Base-by-base conservation (phyloP, 2,329 filamentous ascomycete species). In the Xylaria sp. region DNA sequence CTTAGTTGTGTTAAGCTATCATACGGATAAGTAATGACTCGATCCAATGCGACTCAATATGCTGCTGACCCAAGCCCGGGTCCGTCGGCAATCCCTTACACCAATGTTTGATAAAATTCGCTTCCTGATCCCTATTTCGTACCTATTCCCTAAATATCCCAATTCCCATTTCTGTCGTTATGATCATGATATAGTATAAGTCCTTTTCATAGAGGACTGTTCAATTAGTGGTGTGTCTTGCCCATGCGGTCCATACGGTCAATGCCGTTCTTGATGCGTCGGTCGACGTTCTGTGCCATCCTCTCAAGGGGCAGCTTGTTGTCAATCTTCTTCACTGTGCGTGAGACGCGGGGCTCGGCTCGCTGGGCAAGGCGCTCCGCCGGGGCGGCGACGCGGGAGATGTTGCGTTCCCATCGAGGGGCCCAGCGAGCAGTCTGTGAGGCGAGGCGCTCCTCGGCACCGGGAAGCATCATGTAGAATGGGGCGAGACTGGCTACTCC, bases 381-480 rank as follows among this genome's bases (percentile, higher is more conserved):
- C 17, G 83, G 83, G n/a, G 80, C 78, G 8, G 81, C 79, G 76
- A 88, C 84, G 80, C 84, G 85, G 70, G 79, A 83, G 75, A 88
- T 83, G 78, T 87, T 88, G 61, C 82, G 81, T 78, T 89, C 86
- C 87, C 87, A 89, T 64, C 85, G 83, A 19, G 86, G 86, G 3
- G 86, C 87, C 87, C 87, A 89, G 73, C 85, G 84, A 67, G 81
- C 80, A 3, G 87, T 89, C 77, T 88, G 85, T 27, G 79, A 78
- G 62, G 85, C 83, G 42, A 89, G 76, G 51, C 83, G 82, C 76
- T 88, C 85, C 71, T 87, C 84, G 67, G 85, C 85, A 42, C 86
- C 85, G 30, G 86, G 87, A 65, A 87, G 81, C 74, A 88, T 81
- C 74, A 88, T 81, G 80, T 87, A 88, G 74, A 89, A 82, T 32